These are phyloP conservation scores for Endotrypanum monterogeii DNA, from an alignment of 208 protist genomes.

Conservation along the genomic window DNA sequence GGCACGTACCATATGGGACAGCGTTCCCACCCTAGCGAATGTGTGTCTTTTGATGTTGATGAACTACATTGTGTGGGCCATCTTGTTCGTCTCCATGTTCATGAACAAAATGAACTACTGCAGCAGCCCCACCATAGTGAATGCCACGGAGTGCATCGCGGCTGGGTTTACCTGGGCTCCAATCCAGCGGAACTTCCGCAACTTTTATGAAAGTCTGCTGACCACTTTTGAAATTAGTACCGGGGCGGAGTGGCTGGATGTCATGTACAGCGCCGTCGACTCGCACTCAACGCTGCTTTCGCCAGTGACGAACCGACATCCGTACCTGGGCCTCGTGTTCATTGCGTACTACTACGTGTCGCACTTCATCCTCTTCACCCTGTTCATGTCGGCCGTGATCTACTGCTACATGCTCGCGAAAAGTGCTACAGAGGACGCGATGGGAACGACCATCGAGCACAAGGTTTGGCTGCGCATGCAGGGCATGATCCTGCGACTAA, in stretches of 20 bases:
- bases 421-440: constrained; percentile 59
- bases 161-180: constrained; percentile 44
- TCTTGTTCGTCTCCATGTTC: constrained; percentile 92
- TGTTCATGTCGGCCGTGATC: constrained; percentile 89
- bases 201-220: constrained; percentile 87
- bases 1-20: constrained; percentile 70
- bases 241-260: constrained; percentile 86
- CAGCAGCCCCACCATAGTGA: constrained; percentile 43
- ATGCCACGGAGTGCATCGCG: constrained; percentile 44
- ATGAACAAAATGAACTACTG: constrained; percentile 86
- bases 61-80: constrained; percentile 93
- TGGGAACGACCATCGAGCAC: constrained; percentile 73
- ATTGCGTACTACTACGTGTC: constrained; percentile 92
- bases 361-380: constrained; percentile 88
- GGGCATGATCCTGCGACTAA: constrained; percentile 63
- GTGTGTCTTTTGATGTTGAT: constrained; percentile 86
- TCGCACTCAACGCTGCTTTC: constrained; percentile 49
- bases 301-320: constrained; percentile 61
- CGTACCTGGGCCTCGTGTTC: constrained; percentile 84
- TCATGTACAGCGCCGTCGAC: constrained; percentile 87
- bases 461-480: constrained; percentile 85
- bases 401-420: constrained; percentile 88
- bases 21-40: constrained; percentile 82
- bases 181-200: constrained; percentile 84
- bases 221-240: constrained; percentile 91